Percentiles rank a stretch among this genome's conserved stretches.
Conservation (phyloP, 2,329 filamentous ascomycete genomes). For the Neurospora sp. region DNA sequence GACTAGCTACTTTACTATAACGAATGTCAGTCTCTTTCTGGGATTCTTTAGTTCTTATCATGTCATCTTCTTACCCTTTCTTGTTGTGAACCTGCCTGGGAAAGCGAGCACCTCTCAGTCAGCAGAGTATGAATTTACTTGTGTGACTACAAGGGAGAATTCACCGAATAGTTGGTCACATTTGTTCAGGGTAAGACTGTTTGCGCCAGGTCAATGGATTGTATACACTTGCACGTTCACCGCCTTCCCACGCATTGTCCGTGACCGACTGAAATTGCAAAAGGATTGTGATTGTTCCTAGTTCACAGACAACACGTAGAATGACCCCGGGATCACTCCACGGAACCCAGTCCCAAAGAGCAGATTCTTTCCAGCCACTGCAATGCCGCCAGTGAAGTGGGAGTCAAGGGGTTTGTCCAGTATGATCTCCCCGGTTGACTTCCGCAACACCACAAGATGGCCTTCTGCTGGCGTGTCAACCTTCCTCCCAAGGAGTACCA, state of each 20-base stretch:
- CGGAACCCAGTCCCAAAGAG: conserved; percentile 12
- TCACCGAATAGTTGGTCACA: neutral
- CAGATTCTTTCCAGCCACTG: conserved; percentile 9
- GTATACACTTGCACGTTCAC: neutral
- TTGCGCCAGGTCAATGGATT: neutral
- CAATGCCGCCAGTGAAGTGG: conserved; percentile 6
- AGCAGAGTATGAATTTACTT: neutral
- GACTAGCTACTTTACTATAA: neutral
- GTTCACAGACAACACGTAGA: conserved; percentile 1
- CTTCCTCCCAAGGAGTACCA: conserved; percentile 8
- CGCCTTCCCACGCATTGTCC: neutral
- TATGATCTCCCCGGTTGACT: conserved; percentile 5
- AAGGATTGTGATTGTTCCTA: neutral
- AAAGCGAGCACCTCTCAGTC: neutral
- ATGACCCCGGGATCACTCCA: neutral
- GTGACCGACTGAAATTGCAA: too few relatives aligned
- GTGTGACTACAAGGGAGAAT: neutral
- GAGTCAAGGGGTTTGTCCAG: conserved; percentile 3
- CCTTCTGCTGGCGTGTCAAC: neutral
- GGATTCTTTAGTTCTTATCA: neutral
- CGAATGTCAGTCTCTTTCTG: neutral
- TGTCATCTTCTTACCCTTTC: neutral
- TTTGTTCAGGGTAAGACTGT: neutral
- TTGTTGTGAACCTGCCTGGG: neutral
- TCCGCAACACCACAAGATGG: conserved; percentile 2